A percentile compares a stretch with the other conserved stretches of the same genome.
These are phyloP conservation scores for Trichosporon sp. DNA, from an alignment of 1,284 basidiomycete genomes.

Conservation along the genomic window DNA sequence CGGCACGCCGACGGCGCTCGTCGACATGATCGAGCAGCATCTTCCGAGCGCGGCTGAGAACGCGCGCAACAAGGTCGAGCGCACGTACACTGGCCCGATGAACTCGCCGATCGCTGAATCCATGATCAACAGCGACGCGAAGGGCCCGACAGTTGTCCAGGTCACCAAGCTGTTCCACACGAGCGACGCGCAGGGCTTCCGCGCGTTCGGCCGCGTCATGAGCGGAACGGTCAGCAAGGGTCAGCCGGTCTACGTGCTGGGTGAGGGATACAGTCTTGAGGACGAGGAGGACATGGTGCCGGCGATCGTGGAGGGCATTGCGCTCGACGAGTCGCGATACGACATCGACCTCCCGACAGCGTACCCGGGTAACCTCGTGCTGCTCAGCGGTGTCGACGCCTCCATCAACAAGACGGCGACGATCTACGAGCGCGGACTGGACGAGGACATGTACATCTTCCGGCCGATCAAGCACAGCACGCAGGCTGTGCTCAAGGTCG, in stretches of 20 bases:
- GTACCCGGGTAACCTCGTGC: constrained; percentile 87
- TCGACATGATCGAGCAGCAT: constrained; percentile 88
- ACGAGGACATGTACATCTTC: constrained; percentile 87
- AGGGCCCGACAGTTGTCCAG: constrained; percentile 89
- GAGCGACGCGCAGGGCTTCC: constrained; percentile 90
- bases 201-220: constrained; percentile 91
- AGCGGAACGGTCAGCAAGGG: constrained; percentile 86
- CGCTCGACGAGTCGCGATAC: constrained; percentile 90
- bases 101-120: constrained; percentile 72
- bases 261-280: constrained; percentile 93
- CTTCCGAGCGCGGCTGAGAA: constrained; percentile 80
- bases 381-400: constrained; percentile 88
- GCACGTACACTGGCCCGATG: constrained; percentile 83
- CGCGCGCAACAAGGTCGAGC: constrained; percentile 73
- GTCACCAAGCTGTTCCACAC: constrained; percentile 94
- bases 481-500: constrained; percentile 95
- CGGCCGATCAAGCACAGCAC: constrained; percentile 94
- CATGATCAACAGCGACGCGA: constrained; percentile 80
- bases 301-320: constrained; percentile 80
- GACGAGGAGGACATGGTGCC: constrained; percentile 98
- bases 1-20: constrained; percentile 80
- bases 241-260: constrained; percentile 88
- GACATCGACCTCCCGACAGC: constrained; percentile 84
- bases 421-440: constrained; percentile 70
- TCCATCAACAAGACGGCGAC: constrained; percentile 96